Evolutionary conservation across 2,329 filamentous ascomycete genomes (phyloP), one percentile per base, ranked within the genome.

Genomic region (Fusarium liriodendri): DNA sequence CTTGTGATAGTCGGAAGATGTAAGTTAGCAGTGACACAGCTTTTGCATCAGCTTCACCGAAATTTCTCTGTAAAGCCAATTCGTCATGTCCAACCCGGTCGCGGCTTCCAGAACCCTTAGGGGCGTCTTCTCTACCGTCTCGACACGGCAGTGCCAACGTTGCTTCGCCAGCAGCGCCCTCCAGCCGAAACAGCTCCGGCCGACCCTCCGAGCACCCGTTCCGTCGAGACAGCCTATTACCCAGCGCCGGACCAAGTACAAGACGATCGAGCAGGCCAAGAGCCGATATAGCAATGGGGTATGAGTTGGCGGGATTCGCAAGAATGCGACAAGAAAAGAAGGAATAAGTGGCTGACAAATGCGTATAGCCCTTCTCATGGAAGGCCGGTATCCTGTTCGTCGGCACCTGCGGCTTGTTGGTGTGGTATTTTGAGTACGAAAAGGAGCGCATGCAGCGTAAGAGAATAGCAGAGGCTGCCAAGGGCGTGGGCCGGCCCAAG

Each of bases 381-480:
- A 96, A 95, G 84, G 93, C 96, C 35, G 96, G 95, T 20, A 77
- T 95, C 60, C 88, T 99, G 73, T 98, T 99, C 85, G 87, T 98
- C 74, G 81, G 89, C 55, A 93, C 95, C 3, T 95, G 94, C 77
- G 91, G 86, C 14, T 92, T 91, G 32, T 88, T 99, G 79, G 91
- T 95, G 70, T 90, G 94, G 84, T 99, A 98, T 83, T 98, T 99
- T 84, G 94, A 95, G 79, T 91, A 92, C 78, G 97, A 99, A 84
- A 98, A 98, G 87, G 91, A 91, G 78, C 92, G 97, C 79, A 92
- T 99, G 91, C 92, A 97, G 81, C 90, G 95, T 72, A 94, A 95
- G 86, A 90, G 95, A 66, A 90, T 98, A 76, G 95, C 95, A 9
- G 95, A 98, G 81, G 93, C 96, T 77, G 93, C 93, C 75, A 99